phyloP scores from a whole-genome alignment of 1,284 basidiomycete species.

The Naganishia liquefaciens region DNA sequence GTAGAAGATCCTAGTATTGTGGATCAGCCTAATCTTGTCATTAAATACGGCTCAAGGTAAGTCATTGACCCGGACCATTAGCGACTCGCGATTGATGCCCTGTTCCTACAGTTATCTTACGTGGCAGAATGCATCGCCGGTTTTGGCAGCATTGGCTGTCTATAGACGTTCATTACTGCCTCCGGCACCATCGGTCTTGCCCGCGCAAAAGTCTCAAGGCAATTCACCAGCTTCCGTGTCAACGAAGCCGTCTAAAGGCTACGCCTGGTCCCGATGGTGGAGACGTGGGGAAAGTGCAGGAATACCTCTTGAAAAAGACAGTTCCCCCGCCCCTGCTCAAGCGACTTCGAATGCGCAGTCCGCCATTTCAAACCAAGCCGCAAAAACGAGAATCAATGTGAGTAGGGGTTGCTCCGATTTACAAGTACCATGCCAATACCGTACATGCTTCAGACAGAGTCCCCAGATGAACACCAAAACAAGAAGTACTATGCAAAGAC shows the following conservation, averaged over 20 bases:
- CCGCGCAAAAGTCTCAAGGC: conserved; percentile 28
- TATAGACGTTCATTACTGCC: conserved; percentile 55
- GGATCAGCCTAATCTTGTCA: conserved; percentile 56
- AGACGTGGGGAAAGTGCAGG: conserved; percentile 39
- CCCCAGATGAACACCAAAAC: conserved; percentile 3
- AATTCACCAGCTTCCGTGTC: neutral
- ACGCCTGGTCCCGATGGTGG: conserved; percentile 52
- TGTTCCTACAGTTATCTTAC: conserved; percentile 52
- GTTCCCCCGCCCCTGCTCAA: conserved; percentile 6
- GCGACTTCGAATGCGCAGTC: neutral
- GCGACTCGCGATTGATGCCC: too few species aligned
- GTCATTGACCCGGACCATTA: too few species aligned
- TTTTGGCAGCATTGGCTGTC: conserved; percentile 57
- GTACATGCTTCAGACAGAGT: too few species aligned
- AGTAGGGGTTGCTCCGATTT: too few species aligned
- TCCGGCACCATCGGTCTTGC: conserved; percentile 29
- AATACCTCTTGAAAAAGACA: conserved; percentile 20
- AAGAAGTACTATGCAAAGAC: conserved; percentile 79
- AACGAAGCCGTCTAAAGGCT: conserved; percentile 40
- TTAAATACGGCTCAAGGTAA: conserved; percentile 54
- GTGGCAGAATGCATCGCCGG: conserved; percentile 57
- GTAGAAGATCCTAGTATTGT: conserved; percentile 56
- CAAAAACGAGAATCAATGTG: too few species aligned
- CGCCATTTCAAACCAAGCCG: too few species aligned
- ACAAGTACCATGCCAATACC: too few species aligned